phyloP scores from a whole-genome alignment of 2,329 filamentous ascomycete species.

The Botryotinia narcissicola region DNA sequence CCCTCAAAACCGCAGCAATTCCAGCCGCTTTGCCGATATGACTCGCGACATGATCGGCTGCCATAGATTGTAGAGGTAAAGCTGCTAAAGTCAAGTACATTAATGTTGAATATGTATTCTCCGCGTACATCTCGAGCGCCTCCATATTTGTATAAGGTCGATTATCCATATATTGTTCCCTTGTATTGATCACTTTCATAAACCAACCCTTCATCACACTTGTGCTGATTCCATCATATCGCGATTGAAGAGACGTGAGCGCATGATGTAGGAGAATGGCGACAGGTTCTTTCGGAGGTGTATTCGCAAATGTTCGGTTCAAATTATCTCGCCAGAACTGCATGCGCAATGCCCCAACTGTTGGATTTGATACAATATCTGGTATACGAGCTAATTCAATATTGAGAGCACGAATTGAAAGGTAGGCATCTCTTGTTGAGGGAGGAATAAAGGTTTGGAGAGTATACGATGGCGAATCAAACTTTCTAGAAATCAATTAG shows the following conservation, averaged over 20 bases:
- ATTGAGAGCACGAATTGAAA: conserved; percentile 89
- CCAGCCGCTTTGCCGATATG: conserved; percentile 94
- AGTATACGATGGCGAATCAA: conserved; percentile 85
- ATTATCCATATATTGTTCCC: conserved; percentile 81
- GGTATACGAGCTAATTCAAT: conserved; percentile 87
- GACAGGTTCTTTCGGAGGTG: conserved; percentile 85
- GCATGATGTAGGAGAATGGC: conserved; percentile 78
- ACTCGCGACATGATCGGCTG: conserved; percentile 87
- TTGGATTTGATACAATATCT: conserved; percentile 83
- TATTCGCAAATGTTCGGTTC: conserved; percentile 70
- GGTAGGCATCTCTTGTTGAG: conserved; percentile 75
- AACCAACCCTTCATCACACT: conserved; percentile 66
- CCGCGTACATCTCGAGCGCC: conserved; percentile 81
- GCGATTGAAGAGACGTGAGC: conserved; percentile 57
- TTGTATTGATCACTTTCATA: conserved; percentile 71
- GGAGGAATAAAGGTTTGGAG: conserved; percentile 81
- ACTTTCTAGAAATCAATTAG: conserved; percentile 57
- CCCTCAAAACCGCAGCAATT: conserved; percentile 81
- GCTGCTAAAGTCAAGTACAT: conserved; percentile 84
- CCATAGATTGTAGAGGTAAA: conserved; percentile 75
- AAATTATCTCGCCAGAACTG: conserved; percentile 94
- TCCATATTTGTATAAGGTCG: conserved; percentile 73
- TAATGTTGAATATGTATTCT: conserved; percentile 91
- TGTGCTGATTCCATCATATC: conserved; percentile 42
- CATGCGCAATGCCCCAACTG: conserved; percentile 82